phyloP scores from a whole-genome alignment of 345 rosid species.

The Bruguiera parviflora region DNA sequence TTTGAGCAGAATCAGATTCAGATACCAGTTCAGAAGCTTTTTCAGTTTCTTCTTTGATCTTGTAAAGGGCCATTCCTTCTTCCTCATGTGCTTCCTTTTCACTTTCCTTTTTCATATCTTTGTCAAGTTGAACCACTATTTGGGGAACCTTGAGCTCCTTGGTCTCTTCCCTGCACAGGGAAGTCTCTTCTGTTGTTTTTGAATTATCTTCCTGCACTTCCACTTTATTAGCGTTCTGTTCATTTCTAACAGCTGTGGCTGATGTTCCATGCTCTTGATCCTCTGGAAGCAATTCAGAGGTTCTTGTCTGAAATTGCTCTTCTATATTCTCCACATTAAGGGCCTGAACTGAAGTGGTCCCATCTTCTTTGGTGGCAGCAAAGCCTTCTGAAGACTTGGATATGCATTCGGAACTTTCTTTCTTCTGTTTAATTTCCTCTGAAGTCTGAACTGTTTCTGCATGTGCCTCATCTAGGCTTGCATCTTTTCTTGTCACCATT shows the following conservation, averaged over 20 bases:
- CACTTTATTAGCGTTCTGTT: background rate
- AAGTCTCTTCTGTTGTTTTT: slow-evolving; percentile 11
- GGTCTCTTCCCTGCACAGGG: slow-evolving; percentile 23
- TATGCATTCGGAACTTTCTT: slow-evolving; percentile 11
- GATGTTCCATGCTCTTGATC: slow-evolving; percentile 9
- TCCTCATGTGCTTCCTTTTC: background rate
- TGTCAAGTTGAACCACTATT: background rate
- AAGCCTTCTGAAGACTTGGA: background rate
- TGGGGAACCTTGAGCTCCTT: slow-evolving; percentile 20
- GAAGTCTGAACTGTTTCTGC: background rate
- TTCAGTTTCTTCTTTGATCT: slow-evolving; percentile 8
- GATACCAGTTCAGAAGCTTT: slow-evolving; percentile 9
- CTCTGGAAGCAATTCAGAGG: slow-evolving; percentile 4
- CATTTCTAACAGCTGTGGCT: slow-evolving; percentile 9
- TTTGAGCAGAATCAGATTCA: slow-evolving; percentile 11
- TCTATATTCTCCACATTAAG: slow-evolving; percentile 2
- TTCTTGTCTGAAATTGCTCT: background rate
- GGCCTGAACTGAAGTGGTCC: background rate
- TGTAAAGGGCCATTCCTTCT: background rate
- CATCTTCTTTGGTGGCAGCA: background rate
- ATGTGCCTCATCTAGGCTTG: background rate
- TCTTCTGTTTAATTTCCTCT: slow-evolving; percentile 5
- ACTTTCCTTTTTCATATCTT: background rate
- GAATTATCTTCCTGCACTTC: slow-evolving; percentile 5
- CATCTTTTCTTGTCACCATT: background rate